Conservation (phyloP, 331 rosid genomes). For the Acacia pycnantha region DNA sequence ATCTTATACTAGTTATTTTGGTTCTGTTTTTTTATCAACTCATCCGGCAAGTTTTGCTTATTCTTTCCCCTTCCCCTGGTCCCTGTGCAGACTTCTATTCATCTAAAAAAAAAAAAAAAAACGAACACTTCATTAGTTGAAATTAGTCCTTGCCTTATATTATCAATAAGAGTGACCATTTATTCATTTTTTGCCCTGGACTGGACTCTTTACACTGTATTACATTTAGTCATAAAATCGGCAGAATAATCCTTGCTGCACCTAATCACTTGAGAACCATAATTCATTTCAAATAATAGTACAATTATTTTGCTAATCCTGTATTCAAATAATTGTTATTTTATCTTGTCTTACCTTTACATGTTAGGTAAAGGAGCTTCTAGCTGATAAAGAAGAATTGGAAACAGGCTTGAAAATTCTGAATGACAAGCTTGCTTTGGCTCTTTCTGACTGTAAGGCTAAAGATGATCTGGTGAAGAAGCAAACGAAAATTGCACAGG, state of each 20-base stretch:
- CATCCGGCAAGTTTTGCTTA: not conserved
- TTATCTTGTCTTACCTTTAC: slow-evolving; percentile 15
- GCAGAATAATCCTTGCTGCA: not conserved
- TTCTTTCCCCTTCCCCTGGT: slow-evolving; percentile 4
- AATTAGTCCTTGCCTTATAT: not conserved
- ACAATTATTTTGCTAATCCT: not conserved
- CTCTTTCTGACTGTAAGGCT: slow-evolving; percentile 59
- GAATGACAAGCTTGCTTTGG: slow-evolving; percentile 64
- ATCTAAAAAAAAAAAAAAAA: not conserved
- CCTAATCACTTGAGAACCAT: slow-evolving; percentile 19
- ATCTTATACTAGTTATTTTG: not conserved
- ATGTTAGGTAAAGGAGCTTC: slow-evolving; percentile 50
- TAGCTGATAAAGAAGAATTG: slow-evolving; percentile 66
- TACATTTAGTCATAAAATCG: slow-evolving; percentile 9
- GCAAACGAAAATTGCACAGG: slow-evolving; percentile 70
- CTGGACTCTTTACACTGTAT: slow-evolving; percentile 2
- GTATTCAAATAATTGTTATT: slow-evolving; percentile 14
- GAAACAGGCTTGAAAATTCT: slow-evolving; percentile 61
- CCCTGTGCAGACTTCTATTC: slow-evolving; percentile 27
- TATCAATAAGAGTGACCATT: not conserved
- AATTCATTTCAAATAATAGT: not conserved
- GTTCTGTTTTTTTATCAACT: not conserved
- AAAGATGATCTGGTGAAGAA: slow-evolving; percentile 84
- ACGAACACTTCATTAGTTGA: not conserved
- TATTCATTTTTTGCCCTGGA: not conserved